A percentile compares a stretch with the other conserved stretches of the same genome.
phyloP scores from a whole-genome alignment of 2,329 filamentous ascomycete genomes.

The Neofusicoccum cordaticola region DNA sequence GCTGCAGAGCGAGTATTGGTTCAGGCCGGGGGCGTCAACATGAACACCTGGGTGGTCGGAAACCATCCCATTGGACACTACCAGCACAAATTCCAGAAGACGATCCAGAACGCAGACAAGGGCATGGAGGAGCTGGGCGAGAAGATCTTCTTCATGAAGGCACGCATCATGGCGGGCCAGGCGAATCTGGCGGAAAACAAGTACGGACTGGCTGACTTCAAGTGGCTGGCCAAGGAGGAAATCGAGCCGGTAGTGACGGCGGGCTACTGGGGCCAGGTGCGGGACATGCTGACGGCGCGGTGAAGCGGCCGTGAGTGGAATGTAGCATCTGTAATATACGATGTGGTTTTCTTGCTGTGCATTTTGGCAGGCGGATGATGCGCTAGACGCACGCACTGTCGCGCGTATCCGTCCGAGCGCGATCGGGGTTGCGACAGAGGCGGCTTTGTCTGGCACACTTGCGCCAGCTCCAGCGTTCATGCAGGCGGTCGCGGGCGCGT shows the following conservation, averaged over 20 bases:
- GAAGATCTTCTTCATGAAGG: slow-evolving; percentile 96
- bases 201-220: slow-evolving; percentile 75
- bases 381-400: slow-evolving; percentile 9
- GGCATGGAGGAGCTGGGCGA: slow-evolving; percentile 55
- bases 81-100: slow-evolving; percentile 53
- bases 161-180: slow-evolving; percentile 95
- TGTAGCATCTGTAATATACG: slow-evolving; percentile 15
- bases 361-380: background rate
- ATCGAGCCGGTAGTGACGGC: slow-evolving; percentile 63
- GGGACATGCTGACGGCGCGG: slow-evolving; percentile 79
- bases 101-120: slow-evolving; percentile 25
- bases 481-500: background rate
- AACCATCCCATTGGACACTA: slow-evolving; percentile 84
- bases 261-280: slow-evolving; percentile 71
- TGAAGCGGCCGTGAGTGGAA: slow-evolving; percentile 38
- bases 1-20: slow-evolving; percentile 76
- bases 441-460: slow-evolving; percentile 2
- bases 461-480: background rate
- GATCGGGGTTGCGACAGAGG: background rate
- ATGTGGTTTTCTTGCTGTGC: background rate
- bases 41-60: slow-evolving; percentile 98
- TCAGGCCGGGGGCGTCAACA: slow-evolving; percentile 80
- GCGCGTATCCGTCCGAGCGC: slow-evolving; percentile 10
- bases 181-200: slow-evolving; percentile 71
- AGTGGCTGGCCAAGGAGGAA: slow-evolving; percentile 91